Base-by-base conservation (phyloP, 495 filamentous ascomycete genomes). In the Penicillium daleae region DNA sequence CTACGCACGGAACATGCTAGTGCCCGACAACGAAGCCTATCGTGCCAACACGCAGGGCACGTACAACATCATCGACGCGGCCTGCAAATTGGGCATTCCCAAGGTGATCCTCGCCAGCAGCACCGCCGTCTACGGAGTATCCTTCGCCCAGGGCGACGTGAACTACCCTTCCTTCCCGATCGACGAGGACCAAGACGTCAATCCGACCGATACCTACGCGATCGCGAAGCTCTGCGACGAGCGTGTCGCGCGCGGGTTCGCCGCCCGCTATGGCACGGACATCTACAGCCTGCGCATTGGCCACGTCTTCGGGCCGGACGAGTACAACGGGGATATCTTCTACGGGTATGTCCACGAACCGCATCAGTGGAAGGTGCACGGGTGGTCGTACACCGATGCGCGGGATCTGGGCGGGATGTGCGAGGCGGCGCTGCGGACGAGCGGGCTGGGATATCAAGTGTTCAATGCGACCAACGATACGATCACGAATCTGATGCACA, bases 381-480 rank as follows among this genome's bases (percentile, higher is more conserved):
- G 81, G 0, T 87, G 85, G 85, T 76, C 73, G 19, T 87, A 88
- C 64, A 79, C 85, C 52, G 85, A 87, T 74, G 82, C 83, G 0
- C 73, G 85, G 6, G 85, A 87, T 67, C 64, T 87, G 17, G 86
- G 82, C 1, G 78, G 83, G 64, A 72, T 73, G 62, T 71, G 64
- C 24, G 60, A 66, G 51, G 62, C 64, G 0, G 64, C 35, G 6
- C 27, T 72, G 42, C 33, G 39, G 58, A 66, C 53, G 22, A 69
- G 67, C 60, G 83, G 80, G n/a, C 61, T 86, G 32, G 85, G 83
- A 1, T 86, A 83, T 54, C 82, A 86, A 63, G 69, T 86, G 0
- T 86, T 87, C 70, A 87, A 87, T 69, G 84, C 83, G 21, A 85
- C 82, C 4, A 87, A 86, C 65, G 78, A 84, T 67, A 78, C 77